Evolutionary conservation across 495 filamentous ascomycete genomes (phyloP).

Genomic region (Haplographium delicatum): DNA sequence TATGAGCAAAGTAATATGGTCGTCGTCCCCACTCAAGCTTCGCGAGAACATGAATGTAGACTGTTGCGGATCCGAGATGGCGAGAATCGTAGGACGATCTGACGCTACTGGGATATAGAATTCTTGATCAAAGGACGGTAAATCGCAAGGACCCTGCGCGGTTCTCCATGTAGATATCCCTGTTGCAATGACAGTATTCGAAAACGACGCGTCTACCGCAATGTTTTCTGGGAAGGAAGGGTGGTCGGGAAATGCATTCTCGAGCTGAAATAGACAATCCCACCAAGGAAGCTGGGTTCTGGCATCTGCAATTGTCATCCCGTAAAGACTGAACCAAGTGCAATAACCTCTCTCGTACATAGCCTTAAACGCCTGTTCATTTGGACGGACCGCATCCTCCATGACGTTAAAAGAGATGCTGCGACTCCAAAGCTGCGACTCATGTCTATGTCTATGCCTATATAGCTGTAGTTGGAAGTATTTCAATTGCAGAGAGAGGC

Average conservation of each 20-base stretch:
- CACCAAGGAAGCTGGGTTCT: conserved; percentile 15
- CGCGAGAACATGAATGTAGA: conserved; percentile 6
- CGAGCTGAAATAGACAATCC: conserved; percentile 17
- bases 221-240: conserved; percentile 23
- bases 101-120: conserved; percentile 20
- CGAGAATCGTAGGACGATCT: conserved; percentile 10
- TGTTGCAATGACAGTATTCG: conserved; percentile 19
- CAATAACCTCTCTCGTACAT: conserved; percentile 23
- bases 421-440: conserved; percentile 5
- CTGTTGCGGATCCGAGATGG: conserved; percentile 7
- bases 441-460: background rate
- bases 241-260: conserved; percentile 13
- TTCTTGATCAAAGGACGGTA: conserved; percentile 20
- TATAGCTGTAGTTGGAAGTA: conserved; percentile 6
- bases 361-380: conserved; percentile 17
- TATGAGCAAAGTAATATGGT: conserved; percentile 19
- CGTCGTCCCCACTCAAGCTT: conserved; percentile 12
- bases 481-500: background rate
- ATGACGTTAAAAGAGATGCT: conserved; percentile 12
- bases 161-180: conserved; percentile 21
- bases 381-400: conserved; percentile 23
- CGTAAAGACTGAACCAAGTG: conserved; percentile 20
- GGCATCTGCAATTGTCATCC: conserved; percentile 10
- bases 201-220: conserved; percentile 16
- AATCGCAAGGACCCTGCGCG: conserved; percentile 12